Percentiles rank a stretch among this genome's conserved stretches.
phyloP scores from a whole-genome alignment of 768 basidiomycete genomes.

The Tricholoma bakamatsutake region DNA sequence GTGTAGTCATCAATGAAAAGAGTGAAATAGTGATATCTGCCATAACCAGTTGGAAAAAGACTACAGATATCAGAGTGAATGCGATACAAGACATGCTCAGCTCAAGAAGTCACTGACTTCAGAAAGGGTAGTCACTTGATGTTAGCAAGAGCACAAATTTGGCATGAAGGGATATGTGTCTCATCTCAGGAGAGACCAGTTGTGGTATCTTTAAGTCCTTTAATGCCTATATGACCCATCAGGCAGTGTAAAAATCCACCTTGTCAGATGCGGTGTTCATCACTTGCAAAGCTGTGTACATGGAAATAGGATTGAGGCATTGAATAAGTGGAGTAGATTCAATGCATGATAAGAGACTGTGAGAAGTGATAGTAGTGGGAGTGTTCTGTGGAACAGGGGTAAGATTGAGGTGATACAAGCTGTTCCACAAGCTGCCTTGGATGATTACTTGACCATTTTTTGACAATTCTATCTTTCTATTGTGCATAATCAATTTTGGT shows the following conservation, averaged over 20 bases:
- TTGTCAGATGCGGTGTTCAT: background rate
- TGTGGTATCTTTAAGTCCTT: too few species aligned
- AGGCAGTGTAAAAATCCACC: too few species aligned
- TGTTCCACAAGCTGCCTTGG: background rate
- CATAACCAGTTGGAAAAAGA: background rate
- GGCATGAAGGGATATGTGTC: background rate
- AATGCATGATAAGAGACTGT: too few species aligned
- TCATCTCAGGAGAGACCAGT: background rate
- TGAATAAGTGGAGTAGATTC: background rate
- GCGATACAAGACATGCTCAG: background rate
- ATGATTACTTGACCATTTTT: background rate
- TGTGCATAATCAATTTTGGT: background rate
- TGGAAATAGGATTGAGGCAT: background rate
- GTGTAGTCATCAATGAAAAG: background rate
- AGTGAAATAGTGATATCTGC: background rate
- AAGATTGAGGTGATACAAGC: background rate
- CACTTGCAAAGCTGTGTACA: background rate
- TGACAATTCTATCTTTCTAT: background rate
- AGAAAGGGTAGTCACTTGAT: background rate
- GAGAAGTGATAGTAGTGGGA: too few species aligned
- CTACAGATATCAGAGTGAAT: background rate
- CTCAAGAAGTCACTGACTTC: background rate
- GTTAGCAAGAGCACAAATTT: background rate
- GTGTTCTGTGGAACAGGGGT: background rate
- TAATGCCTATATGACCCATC: too few species aligned